These are phyloP conservation scores for Solanum stenotomum DNA, from an alignment of 257 asterid species.

Conservation along the genomic window DNA sequence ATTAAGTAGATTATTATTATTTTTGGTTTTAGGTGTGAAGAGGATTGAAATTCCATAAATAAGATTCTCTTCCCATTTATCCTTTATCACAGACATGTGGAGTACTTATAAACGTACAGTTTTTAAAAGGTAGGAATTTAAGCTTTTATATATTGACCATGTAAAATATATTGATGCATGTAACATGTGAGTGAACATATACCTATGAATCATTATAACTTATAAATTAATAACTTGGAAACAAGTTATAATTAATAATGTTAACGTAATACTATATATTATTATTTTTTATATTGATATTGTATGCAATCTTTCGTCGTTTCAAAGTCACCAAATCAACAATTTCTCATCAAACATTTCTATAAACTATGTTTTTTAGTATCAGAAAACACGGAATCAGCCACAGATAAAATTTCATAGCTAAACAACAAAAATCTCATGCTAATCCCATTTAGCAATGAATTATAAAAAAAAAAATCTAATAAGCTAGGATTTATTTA, in stretches of 20 bases:
- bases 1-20: not conserved
- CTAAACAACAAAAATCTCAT: no score
- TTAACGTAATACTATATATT: not conserved
- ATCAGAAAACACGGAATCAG: accelerated
- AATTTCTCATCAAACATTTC: no score
- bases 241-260: not conserved
- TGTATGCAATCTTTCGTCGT: not conserved
- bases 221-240: not conserved
- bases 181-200: not conserved
- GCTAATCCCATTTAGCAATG: no score
- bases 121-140: not conserved
- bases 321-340: not conserved
- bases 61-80: not conserved
- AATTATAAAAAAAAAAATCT: no score
- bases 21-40: not conserved
- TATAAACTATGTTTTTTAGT: not conserved
- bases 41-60: not conserved
- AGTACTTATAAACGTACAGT: not conserved
- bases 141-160: not conserved
- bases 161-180: not conserved
- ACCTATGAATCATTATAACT: not conserved
- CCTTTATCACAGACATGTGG: not conserved
- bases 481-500: no score
- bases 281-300: not conserved
- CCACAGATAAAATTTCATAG: not conserved